Evolutionary conservation across 345 rosid genomes (phyloP).

Genomic region (Camelina sativa): DNA sequence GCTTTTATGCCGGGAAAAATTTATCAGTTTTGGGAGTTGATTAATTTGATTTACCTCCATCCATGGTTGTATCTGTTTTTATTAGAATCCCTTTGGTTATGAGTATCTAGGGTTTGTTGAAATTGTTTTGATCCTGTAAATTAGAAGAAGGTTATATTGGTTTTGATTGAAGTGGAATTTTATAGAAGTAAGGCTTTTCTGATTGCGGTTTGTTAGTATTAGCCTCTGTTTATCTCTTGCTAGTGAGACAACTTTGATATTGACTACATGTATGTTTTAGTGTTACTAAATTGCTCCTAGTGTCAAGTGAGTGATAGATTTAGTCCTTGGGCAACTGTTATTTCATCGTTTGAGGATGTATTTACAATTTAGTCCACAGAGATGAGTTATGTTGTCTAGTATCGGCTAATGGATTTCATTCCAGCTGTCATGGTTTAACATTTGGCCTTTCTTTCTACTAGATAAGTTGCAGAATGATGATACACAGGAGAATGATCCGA

Average conservation of each 20-base stretch:
- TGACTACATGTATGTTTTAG: not conserved
- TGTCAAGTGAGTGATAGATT: slow-evolving; percentile 24
- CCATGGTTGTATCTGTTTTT: not conserved
- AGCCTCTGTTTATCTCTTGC: not conserved
- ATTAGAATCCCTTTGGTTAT: not conserved
- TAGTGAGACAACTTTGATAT: slow-evolving; percentile 9
- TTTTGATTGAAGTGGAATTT: not conserved
- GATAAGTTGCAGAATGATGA: slow-evolving; percentile 43
- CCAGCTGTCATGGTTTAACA: slow-evolving; percentile 18
- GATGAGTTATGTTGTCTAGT: not conserved
- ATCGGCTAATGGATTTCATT: slow-evolving; percentile 4
- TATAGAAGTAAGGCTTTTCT: not conserved
- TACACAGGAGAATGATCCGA: slow-evolving; percentile 41
- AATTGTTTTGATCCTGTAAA: slow-evolving; percentile 12
- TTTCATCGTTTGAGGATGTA: slow-evolving; percentile 13
- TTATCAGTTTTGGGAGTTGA: slow-evolving; percentile 17
- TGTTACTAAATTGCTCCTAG: slow-evolving; percentile 18
- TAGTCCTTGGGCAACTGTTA: not conserved
- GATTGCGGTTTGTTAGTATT: slow-evolving; percentile 1
- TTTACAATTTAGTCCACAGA: not conserved
- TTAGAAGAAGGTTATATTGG: slow-evolving; percentile 9
- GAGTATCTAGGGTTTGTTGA: slow-evolving; percentile 38
- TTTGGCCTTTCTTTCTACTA: slow-evolving; percentile 34
- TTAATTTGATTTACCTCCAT: not conserved
- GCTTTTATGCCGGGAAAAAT: not conserved